Conservation (phyloP, 768 basidiomycete species). For the Pholiota conissans region DNA sequence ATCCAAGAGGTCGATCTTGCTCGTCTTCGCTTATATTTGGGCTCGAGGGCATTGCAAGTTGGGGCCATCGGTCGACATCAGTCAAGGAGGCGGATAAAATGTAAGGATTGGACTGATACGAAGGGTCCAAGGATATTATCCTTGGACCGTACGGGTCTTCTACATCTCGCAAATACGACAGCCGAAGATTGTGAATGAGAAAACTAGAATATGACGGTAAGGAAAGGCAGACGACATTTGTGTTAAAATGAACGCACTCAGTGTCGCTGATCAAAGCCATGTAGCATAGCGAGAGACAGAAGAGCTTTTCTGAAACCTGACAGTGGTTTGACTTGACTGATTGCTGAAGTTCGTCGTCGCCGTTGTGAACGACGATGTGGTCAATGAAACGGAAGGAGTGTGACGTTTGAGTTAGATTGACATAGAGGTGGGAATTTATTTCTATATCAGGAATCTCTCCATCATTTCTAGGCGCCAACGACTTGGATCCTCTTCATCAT, state of each 20-base stretch:
- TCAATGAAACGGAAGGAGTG: no score
- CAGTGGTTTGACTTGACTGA: background rate
- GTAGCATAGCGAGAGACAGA: slow-evolving; percentile 1
- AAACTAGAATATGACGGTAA: slow-evolving; percentile 35
- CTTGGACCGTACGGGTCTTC: slow-evolving; percentile 85
- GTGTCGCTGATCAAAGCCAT: slow-evolving; percentile 26
- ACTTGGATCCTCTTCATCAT: background rate
- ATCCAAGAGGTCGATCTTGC: slow-evolving; percentile 44
- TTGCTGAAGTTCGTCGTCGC: no score
- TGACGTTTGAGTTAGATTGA: background rate
- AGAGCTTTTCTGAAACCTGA: no score
- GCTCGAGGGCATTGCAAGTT: slow-evolving; percentile 69
- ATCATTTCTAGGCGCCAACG: background rate
- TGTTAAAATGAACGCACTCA: slow-evolving; percentile 13
- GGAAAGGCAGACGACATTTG: no score
- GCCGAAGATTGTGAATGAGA: slow-evolving; percentile 81
- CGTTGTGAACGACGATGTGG: background rate
- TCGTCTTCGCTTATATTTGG: slow-evolving; percentile 78
- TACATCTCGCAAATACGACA: slow-evolving; percentile 85
- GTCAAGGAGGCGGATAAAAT: slow-evolving; percentile 78
- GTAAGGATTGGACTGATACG: slow-evolving; percentile 81
- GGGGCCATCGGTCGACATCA: slow-evolving; percentile 82
- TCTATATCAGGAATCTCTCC: background rate
- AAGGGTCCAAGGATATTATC: slow-evolving; percentile 77
- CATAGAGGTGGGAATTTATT: background rate